These are phyloP conservation scores for Arachis hypogaea DNA, from an alignment of 306 rosid genomes.

Conservation along the genomic window DNA sequence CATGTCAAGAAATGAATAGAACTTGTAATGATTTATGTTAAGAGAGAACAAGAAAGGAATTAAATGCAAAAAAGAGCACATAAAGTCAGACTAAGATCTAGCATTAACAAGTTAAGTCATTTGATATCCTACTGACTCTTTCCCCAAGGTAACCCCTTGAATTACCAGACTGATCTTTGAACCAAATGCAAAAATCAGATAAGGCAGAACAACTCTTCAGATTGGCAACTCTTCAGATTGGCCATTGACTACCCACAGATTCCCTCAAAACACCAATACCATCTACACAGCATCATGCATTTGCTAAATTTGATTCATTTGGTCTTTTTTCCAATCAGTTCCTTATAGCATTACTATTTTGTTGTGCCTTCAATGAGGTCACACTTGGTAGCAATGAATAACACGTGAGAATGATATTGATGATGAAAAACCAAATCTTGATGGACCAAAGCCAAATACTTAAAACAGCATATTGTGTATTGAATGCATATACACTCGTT, in stretches of 20 bases:
- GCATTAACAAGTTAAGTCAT: conserved; percentile 1
- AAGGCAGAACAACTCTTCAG: conserved; percentile 9
- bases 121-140: conserved; percentile 15
- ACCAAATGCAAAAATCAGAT: conserved; percentile 4
- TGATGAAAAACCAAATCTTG: background rate
- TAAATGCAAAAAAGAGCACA: conserved; percentile 4
- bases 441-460: background rate
- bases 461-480: background rate
- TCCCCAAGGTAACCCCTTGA: conserved; percentile 21
- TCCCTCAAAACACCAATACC: conserved; percentile 14
- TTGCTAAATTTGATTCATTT: background rate
- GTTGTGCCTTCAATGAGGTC: conserved; percentile 8
- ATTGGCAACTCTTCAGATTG: background rate
- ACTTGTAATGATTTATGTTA: background rate
- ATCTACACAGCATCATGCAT: background rate
- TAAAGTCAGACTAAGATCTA: conserved; percentile 12
- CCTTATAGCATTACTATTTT: conserved; percentile 6
- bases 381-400: background rate
- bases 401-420: background rate
- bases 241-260: background rate
- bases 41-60: conserved; percentile 13
- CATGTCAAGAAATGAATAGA: conserved; percentile 3
- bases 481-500: background rate
- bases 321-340: background rate
- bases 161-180: conserved; percentile 11